Evolutionary conservation across 2,329 filamentous ascomycete genomes (phyloP), one percentile per base, ranked within the genome.

Genomic region (Tothia fuscella): DNA sequence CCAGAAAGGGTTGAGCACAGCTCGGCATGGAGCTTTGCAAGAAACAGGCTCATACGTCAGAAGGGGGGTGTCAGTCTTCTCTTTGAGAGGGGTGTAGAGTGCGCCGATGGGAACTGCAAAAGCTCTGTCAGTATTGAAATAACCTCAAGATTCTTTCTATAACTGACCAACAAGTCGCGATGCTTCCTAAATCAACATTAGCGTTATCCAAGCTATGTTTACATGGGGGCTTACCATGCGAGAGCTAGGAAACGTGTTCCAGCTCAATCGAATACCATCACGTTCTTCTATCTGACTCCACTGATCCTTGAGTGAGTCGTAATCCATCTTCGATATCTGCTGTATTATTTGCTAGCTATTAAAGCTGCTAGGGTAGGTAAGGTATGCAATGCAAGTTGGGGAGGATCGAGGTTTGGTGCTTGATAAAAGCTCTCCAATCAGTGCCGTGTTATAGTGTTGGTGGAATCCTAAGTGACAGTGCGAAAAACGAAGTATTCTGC

Each of bases 181-280:
- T 43, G 88, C 88, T 79, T 95, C 88, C 84, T 93, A 54, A 49
- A 51, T n/a, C 24, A 38, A 5, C 5, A 37, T 48, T 28, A 47
- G 44, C 22, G 40, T 21, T 44, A 26, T 25, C 48, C 4, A 17
- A n/a, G 13, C 19, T 22, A 39, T 44, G 32, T 46, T 50, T 34
- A 47, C 9, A 29, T 29, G 34, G 31, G 25, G 32, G 44, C 54
- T 20, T 55, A 62, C 88, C 87, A 98, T 95, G 61, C 91, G 86
- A 57, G 89, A 89, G 69, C 88, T 95, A 38, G 91, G 91, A 57
- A 98, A 93, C 47, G 93, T 93, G 61, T 98, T 98, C 91, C 91
- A 98, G 66, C 89, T 95, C 51, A 98, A 73, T 49, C 91, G 80
- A 56, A 96, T 78, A 47, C 91, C 91, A 77, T 98, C 91, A 53